phyloP scores from a whole-genome alignment of 75 land plant species.

The Pseudotsuga menziesii region DNA sequence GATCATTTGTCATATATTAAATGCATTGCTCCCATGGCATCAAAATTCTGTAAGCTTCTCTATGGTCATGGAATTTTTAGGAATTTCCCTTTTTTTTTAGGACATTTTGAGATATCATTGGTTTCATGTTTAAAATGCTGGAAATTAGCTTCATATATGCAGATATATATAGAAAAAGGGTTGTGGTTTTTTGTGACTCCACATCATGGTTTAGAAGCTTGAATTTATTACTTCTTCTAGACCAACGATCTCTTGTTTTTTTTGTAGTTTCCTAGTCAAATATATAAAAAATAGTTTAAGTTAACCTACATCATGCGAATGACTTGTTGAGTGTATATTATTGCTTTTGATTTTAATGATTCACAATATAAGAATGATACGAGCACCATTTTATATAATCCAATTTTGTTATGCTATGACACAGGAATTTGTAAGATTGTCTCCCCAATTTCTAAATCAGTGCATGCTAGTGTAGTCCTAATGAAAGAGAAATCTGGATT shows the following conservation, averaged over 20 bases:
- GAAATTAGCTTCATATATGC: neutral
- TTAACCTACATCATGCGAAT: neutral
- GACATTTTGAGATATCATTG: neutral
- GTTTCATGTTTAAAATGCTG: neutral
- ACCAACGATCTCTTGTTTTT: neutral
- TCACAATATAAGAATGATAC: neutral
- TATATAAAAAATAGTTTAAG: too few species aligned
- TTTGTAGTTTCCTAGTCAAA: neutral
- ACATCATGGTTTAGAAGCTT: neutral
- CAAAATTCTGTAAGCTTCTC: constrained; percentile 58
- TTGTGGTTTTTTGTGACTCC: neutral
- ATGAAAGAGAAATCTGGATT: constrained; percentile 76
- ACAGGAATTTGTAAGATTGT: constrained; percentile 88
- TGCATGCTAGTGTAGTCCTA: constrained; percentile 83
- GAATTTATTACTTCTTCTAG: neutral
- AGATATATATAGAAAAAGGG: neutral
- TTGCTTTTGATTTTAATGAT: neutral
- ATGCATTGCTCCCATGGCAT: constrained; percentile 72
- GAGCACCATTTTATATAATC: neutral
- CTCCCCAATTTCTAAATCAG: constrained; percentile 64
- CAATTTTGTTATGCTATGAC: neutral
- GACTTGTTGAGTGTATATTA: neutral
- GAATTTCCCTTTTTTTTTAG: neutral
- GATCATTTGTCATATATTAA: constrained; percentile 79
- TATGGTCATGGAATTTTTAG: neutral